Evolutionary conservation across 306 rosid genomes (phyloP), one percentile per base, ranked within the genome.

Genomic region (Corylus americana): DNA sequence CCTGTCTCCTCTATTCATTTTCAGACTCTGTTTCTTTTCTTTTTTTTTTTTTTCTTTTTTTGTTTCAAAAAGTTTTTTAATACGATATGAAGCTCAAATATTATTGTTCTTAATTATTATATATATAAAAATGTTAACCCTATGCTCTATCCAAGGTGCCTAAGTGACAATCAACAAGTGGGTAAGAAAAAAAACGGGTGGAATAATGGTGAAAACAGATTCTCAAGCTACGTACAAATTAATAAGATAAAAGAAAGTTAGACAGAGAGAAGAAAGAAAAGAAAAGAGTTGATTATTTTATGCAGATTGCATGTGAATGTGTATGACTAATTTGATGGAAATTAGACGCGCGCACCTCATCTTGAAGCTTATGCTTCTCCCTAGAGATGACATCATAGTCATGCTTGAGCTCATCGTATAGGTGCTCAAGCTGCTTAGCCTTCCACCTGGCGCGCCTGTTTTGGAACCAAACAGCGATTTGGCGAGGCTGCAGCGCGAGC

Each of bases 401-500:
- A 20, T 90, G 96, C 72, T 90, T 95, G 22, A 95, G 99, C 0
- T 91, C 50, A 58, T 95, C 94, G 39, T 95, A 93, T 83, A 93
- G 80, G 73, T 83, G 79, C 77, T 95, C 94, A 22, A 95, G 96
- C 76, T 95, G 92, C 92, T 95, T 95, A 9, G 88, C 81, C 83
- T 93, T 95, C 98, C 98, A 93, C 61, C 97, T 86, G 57, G 99
- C 96, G 55, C 99, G 86, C 75, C 98, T 88, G 75, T 95, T 95
- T 73, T 95, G 99, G 80, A 95, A 95, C 99, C 99, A 95, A 13
- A 95, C 92, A 11, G 99, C 96, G 1, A 95, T 91, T 58, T 95
- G 98, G 11, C 97, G 92, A 54, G 99, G 97, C 73, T 93, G 99
- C 0, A 95, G 92, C 11, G 97, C 97, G n/a, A 95, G 86, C 55